These are phyloP conservation scores for Microsporum ferrugineum DNA, from an alignment of 2,329 filamentous ascomycete genomes.

Conservation along the genomic window DNA sequence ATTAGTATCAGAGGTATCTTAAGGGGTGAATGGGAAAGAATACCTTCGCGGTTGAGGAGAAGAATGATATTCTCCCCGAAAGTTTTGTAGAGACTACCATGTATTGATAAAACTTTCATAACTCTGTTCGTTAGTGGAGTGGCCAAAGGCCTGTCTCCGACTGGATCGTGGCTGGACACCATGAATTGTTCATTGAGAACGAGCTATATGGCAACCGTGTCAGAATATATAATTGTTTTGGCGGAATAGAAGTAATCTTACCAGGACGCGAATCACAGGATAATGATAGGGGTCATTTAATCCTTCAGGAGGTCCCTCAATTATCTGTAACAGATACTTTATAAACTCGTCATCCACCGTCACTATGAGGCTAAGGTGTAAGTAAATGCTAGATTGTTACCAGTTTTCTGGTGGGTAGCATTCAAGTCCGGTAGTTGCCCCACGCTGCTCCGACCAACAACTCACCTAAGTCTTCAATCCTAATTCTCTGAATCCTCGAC, in stretches of 20 bases:
- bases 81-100: slow-evolving; percentile 74
- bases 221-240: slow-evolving; percentile 37
- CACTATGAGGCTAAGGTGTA: background rate
- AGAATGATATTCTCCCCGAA: slow-evolving; percentile 98
- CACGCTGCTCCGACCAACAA: slow-evolving; percentile 7
- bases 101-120: slow-evolving; percentile 74
- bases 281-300: slow-evolving; percentile 91
- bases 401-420: background rate
- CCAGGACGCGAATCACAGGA: slow-evolving; percentile 81
- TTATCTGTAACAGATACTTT: slow-evolving; percentile 69
- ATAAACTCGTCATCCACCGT: slow-evolving; percentile 66
- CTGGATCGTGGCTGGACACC: slow-evolving; percentile 54
- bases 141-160: slow-evolving; percentile 26
- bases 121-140: slow-evolving; percentile 75
- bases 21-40: background rate
- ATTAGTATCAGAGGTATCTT: background rate
- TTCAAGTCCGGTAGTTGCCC: background rate
- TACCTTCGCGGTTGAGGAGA: slow-evolving; percentile 78
- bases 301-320: slow-evolving; percentile 79
- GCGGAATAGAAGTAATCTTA: slow-evolving; percentile 36
- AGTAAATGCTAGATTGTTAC: background rate
- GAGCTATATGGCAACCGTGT: slow-evolving; percentile 45
- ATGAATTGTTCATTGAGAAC: slow-evolving; percentile 98
- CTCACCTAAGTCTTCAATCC: slow-evolving; percentile 63
- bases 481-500: slow-evolving; percentile 78